Percentiles rank a stretch among this genome's conserved stretches.
Evolutionary conservation across 2,329 filamentous ascomycete species (phyloP).

Genomic region (Colletotrichum sp.): DNA sequence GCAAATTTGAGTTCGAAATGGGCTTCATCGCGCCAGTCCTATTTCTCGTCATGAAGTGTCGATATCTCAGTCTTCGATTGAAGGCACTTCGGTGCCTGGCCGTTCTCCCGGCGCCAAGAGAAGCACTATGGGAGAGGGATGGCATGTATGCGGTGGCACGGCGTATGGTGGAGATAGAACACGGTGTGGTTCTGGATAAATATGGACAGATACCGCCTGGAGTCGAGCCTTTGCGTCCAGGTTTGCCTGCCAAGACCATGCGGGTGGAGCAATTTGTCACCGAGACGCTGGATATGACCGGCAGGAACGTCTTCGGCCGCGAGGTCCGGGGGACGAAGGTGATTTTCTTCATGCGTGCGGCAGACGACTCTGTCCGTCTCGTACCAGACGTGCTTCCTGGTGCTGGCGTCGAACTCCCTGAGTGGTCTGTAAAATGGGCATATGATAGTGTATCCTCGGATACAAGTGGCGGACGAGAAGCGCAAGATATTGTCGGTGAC

Average conservation of each 20-base stretch:
- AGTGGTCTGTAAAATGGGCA: neutral
- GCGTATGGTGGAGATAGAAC: conserved; percentile 12
- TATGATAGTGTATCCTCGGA: neutral
- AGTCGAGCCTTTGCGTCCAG: neutral
- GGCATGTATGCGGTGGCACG: conserved; percentile 2
- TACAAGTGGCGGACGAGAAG: neutral
- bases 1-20: conserved; percentile 9
- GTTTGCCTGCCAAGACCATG: neutral
- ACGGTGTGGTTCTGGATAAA: neutral
- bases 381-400: neutral
- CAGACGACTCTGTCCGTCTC: neutral
- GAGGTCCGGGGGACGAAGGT: neutral
- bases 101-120: conserved; percentile 24
- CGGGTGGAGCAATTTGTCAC: neutral
- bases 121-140: conserved; percentile 1
- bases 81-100: conserved; percentile 38
- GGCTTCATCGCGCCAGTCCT: neutral
- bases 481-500: neutral
- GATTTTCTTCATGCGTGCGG: neutral
- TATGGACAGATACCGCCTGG: neutral
- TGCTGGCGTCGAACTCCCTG: neutral
- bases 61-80: conserved; percentile 38
- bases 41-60: conserved; percentile 2
- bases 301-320: neutral
- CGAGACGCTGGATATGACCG: neutral